These are phyloP conservation scores for Eragrostis curvula DNA, from an alignment of 176 grass and related monocot genomes.

Conservation along the genomic window DNA sequence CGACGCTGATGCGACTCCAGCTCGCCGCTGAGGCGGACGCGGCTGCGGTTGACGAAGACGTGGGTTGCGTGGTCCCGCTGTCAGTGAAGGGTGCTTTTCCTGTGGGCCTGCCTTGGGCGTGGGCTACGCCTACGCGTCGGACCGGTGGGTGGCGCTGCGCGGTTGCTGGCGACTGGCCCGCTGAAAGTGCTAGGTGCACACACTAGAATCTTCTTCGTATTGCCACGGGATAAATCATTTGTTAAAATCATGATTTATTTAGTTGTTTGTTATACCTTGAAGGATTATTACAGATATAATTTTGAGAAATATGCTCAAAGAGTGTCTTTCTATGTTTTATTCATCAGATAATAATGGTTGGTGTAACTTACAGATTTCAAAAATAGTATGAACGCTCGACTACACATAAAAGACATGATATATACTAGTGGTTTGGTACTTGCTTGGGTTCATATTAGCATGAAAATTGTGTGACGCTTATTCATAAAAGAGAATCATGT, in stretches of 20 bases:
- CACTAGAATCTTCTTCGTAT: neutral
- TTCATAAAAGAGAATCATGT: neutral
- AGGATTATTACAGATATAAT: too few relatives aligned
- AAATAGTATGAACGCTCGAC: neutral
- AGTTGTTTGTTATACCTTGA: too few relatives aligned
- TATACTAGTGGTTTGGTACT: neutral
- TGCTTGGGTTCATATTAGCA: neutral
- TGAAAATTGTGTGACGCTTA: neutral
- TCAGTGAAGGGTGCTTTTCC: neutral
- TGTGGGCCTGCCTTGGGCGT: neutral
- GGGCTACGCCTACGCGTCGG: slow-evolving; percentile 48
- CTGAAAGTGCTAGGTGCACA: slow-evolving; percentile 21
- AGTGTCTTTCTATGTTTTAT: neutral
- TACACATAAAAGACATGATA: neutral
- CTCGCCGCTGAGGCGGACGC: slow-evolving; percentile 53
- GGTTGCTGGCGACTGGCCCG: slow-evolving; percentile 10
- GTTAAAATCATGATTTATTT: too few relatives aligned
- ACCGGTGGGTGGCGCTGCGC: slow-evolving; percentile 26
- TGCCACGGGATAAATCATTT: too few relatives aligned
- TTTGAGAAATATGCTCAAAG: neutral
- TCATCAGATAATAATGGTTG: neutral
- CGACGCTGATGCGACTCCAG: slow-evolving; percentile 61
- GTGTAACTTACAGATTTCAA: neutral
- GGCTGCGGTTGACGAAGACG: slow-evolving; percentile 36
- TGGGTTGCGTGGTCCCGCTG: slow-evolving; percentile 25